phyloP scores from a whole-genome alignment of 2,329 filamentous ascomycete genomes.

The Pseudocercospora fuligena region DNA sequence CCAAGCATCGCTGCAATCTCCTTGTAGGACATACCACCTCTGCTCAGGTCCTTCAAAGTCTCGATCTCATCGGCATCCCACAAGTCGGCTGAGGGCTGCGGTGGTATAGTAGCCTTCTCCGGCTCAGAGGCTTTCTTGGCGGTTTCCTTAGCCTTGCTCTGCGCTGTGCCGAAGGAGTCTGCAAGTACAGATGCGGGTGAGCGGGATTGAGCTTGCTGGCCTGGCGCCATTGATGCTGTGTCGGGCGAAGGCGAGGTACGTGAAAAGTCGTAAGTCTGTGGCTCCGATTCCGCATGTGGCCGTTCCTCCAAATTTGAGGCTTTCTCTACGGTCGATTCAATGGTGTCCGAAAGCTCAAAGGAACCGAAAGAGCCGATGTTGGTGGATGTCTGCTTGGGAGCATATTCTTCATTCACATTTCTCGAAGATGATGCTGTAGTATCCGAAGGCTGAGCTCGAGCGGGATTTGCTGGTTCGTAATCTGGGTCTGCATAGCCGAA shows the following conservation, averaged over 20 bases:
- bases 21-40: not conserved
- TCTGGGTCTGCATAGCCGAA: not conserved
- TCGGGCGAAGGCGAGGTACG: not conserved
- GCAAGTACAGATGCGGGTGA: not conserved
- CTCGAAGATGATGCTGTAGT: not conserved
- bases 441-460: not conserved
- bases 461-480: not conserved
- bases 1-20: constrained; percentile 8
- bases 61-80: constrained; percentile 5
- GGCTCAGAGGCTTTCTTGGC: not conserved
- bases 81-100: not conserved
- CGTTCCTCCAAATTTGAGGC: not conserved
- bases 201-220: not conserved
- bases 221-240: not conserved
- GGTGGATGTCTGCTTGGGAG: not conserved
- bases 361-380: constrained; percentile 9
- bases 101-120: not conserved
- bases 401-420: not conserved
- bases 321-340: not conserved
- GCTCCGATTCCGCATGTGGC: not conserved
- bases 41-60: constrained; percentile 5
- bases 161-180: not conserved
- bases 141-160: not conserved
- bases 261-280: not conserved
- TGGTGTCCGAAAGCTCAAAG: not conserved